Base-by-base conservation (phyloP, 2,329 filamentous ascomycete genomes). In the Xylariaceae sp. region DNA sequence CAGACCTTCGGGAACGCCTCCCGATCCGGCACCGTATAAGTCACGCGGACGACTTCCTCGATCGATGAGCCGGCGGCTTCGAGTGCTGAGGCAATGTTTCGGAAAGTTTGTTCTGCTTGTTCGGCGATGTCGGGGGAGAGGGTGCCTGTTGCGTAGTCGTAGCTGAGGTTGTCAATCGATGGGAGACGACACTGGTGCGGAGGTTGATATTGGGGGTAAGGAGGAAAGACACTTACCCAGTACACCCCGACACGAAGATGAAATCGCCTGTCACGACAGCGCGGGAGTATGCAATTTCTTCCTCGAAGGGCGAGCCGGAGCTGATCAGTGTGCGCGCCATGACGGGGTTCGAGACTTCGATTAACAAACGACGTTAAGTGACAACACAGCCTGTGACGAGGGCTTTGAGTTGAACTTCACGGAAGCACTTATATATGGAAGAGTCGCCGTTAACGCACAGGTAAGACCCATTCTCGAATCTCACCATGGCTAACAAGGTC, bases 11-110 rank as follows among this genome's bases (percentile, higher is more conserved):
- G 55, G 37, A 64, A 64, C 13, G 18, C 55, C 30, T 63, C 56
- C 15, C 62, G 56, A 5, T 55, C 48, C 1, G 60, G 56, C 42
- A 64, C 55, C 44, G 42, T 64, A n/a, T 64, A 64, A n/a, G 45
- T 57, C 49, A 63, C 62, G 42, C 62, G 60, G 13, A 64, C 62
- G 10, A 64, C 58, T 30, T 64, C 62, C 11, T 60, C 62, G 10
- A 64, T 52, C 13, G 52, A 39, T 2, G 62, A 42, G 11, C 51
- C 60, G 1, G 58, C 62, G 13, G 54, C 60, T 15, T 17, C 13
- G 47, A 64, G 62, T 37, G 62, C 62, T 13, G 51, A 45, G 6
- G 55, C 62, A 13, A 55, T 60, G 56, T 64, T 64, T 9, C 23
- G 37, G 15, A 64, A 51, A 18, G 53, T 57, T 30, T 64, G 62